Percentiles rank a stretch among this genome's conserved stretches.
phyloP scores from a whole-genome alignment of 2,329 filamentous ascomycete genomes.

The Botryotinia narcissicola region DNA sequence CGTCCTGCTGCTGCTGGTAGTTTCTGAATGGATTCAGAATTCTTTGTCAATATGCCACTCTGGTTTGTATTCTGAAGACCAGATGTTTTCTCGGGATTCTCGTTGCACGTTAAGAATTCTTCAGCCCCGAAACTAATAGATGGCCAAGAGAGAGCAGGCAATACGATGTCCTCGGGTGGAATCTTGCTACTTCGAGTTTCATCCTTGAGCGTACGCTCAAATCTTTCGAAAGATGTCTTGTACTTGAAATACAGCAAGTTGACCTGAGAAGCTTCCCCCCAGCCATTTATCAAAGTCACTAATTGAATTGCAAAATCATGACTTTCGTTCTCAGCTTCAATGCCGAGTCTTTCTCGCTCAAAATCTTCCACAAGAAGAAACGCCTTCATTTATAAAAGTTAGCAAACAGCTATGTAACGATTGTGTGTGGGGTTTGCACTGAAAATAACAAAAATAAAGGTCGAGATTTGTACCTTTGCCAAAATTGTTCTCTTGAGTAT shows the following conservation, averaged over 20 bases:
- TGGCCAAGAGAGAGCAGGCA: constrained; percentile 1
- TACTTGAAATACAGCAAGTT: constrained; percentile 23
- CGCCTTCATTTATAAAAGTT: not conserved
- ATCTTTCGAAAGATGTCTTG: constrained; percentile 21
- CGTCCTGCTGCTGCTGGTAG: not conserved
- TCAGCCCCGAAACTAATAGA: not conserved
- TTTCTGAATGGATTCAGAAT: not conserved
- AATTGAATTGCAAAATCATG: constrained; percentile 5
- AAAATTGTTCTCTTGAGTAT: not conserved
- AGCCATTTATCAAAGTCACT: constrained; percentile 9
- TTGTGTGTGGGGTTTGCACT: not conserved
- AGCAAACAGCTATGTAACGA: not conserved
- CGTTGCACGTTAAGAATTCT: not conserved
- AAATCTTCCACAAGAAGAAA: not conserved
- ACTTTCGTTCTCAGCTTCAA: not conserved
- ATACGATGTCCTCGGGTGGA: constrained; percentile 22
- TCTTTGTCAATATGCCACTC: no score
- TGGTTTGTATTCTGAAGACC: not conserved
- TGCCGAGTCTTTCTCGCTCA: not conserved
- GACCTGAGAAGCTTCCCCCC: constrained; percentile 1
- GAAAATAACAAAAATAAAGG: not conserved
- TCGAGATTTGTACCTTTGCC: not conserved
- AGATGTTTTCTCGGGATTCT: not conserved
- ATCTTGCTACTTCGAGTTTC: constrained; percentile 25
- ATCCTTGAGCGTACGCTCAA: constrained; percentile 26